phyloP scores from a whole-genome alignment of 495 filamentous ascomycete genomes.

The Bryoglossum gracile region DNA sequence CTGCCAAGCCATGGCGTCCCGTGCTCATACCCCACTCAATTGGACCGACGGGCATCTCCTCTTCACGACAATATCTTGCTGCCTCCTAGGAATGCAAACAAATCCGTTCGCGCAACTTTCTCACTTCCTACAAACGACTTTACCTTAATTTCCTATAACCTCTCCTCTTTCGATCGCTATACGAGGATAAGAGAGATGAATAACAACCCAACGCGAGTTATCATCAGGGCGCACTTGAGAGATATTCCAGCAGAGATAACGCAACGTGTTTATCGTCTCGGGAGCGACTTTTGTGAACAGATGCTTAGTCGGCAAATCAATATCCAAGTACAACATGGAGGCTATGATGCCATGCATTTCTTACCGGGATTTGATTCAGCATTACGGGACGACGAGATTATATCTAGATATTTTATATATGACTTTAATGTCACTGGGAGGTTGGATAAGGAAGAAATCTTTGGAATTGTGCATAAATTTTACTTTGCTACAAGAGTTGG shows the following conservation, averaged over 20 bases:
- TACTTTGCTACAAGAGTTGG: conserved; percentile 7
- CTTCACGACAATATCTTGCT: too few relatives aligned
- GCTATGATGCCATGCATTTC: conserved; percentile 5
- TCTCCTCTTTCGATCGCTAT: too few relatives aligned
- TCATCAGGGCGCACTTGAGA: conserved; percentile 6
- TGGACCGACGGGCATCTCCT: too few relatives aligned
- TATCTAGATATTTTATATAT: conserved; percentile 8
- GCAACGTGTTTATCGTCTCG: conserved; percentile 1
- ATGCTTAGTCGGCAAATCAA: conserved; percentile 10
- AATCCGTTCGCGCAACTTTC: too few relatives aligned
- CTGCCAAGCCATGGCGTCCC: too few relatives aligned
- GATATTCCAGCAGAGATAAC: conserved; percentile 4
- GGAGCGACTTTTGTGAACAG: conserved; percentile 9
- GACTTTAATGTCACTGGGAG: conserved; percentile 7
- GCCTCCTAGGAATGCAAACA: too few relatives aligned
- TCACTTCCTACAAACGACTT: too few relatives aligned
- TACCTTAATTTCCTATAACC: too few relatives aligned
- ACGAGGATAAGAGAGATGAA: conserved; percentile 4
- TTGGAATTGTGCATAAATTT: conserved; percentile 7
- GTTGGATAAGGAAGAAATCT: conserved; percentile 7
- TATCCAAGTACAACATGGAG: background rate
- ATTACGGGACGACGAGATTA: too few relatives aligned
- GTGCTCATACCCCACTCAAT: too few relatives aligned
- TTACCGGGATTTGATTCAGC: conserved; percentile 8
- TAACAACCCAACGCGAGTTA: conserved; percentile 7